phyloP scores from a whole-genome alignment of 257 asterid genomes.

The Lithospermum erythrorhizon region DNA sequence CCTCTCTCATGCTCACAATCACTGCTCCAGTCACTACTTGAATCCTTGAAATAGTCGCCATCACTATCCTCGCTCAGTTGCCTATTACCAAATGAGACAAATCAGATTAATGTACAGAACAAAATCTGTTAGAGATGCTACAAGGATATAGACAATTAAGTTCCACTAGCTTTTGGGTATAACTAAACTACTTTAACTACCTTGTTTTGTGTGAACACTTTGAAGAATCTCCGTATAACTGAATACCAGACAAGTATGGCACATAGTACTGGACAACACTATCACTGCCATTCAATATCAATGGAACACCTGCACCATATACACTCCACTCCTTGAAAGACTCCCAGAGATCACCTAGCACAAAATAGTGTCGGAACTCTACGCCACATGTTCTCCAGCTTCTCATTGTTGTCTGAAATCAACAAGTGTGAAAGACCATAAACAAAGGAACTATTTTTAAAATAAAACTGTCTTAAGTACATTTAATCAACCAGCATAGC shows the following conservation, averaged over 20 bases:
- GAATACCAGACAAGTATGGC: constrained; percentile 84
- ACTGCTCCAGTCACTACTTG: constrained; percentile 91
- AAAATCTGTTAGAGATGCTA: not conserved
- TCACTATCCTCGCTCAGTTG: constrained; percentile 83
- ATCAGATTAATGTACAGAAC: not conserved
- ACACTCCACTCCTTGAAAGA: constrained; percentile 95
- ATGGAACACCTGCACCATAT: constrained; percentile 92
- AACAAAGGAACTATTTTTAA: not conserved
- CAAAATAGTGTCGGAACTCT: constrained; percentile 59
- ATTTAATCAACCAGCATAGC: not conserved
- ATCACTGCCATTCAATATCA: constrained; percentile 61
- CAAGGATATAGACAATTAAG: not conserved
- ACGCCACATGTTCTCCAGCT: constrained; percentile 56
- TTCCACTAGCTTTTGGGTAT: not conserved
- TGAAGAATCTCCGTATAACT: constrained; percentile 59
- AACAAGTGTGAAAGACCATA: constrained; percentile 4
- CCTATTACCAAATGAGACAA: constrained; percentile 27
- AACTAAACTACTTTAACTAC: constrained; percentile 21
- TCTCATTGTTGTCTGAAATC: constrained; percentile 51
- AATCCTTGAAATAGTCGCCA: constrained; percentile 62
- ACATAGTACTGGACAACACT: constrained; percentile 76
- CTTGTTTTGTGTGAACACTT: constrained; percentile 49
- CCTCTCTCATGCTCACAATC: constrained; percentile 68
- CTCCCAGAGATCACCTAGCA: constrained; percentile 85
- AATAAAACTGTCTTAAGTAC: not conserved